phyloP scores from a whole-genome alignment of 2,329 filamentous ascomycete genomes.

The Aureobasidium leucospermi region DNA sequence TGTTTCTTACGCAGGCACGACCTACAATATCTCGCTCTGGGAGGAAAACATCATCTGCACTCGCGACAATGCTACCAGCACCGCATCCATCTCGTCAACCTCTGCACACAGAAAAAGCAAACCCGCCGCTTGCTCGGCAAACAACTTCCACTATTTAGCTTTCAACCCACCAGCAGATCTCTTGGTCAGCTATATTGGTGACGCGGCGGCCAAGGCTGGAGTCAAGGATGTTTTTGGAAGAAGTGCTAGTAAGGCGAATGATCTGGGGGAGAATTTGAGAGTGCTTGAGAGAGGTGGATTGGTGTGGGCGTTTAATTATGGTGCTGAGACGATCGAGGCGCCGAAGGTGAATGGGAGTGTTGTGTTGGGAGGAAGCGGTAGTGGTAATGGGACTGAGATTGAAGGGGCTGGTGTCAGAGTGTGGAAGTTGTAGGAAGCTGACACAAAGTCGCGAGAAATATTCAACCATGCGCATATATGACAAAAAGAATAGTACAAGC shows the following conservation, averaged over 20 bases:
- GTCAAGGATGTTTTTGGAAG: constrained; percentile 18
- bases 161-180: constrained; percentile 20
- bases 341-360: constrained; percentile 16
- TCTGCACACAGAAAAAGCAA: constrained; percentile 18
- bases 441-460: no score
- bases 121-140: constrained; percentile 18
- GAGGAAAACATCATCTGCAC: constrained; percentile 19
- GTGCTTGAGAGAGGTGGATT: constrained; percentile 17
- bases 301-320: constrained; percentile 23
- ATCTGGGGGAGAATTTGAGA: constrained; percentile 20
- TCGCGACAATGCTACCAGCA: constrained; percentile 16
- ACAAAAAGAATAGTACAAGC: no score
- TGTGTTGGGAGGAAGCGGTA: constrained; percentile 16
- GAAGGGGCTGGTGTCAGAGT: constrained; percentile 18
- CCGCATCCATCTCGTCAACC: constrained; percentile 17
- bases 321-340: constrained; percentile 16
- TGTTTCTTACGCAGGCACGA: constrained; percentile 16
- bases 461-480: no score
- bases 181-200: constrained; percentile 19
- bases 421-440: constrained; percentile 14
- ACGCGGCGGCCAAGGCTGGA: constrained; percentile 17
- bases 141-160: constrained; percentile 18
- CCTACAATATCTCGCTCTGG: constrained; percentile 19
- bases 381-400: constrained; percentile 13
- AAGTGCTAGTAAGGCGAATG: constrained; percentile 15